Evolutionary conservation across 768 basidiomycete genomes (phyloP).

Genomic region (Rhodosporidiobolus odoratus): DNA sequence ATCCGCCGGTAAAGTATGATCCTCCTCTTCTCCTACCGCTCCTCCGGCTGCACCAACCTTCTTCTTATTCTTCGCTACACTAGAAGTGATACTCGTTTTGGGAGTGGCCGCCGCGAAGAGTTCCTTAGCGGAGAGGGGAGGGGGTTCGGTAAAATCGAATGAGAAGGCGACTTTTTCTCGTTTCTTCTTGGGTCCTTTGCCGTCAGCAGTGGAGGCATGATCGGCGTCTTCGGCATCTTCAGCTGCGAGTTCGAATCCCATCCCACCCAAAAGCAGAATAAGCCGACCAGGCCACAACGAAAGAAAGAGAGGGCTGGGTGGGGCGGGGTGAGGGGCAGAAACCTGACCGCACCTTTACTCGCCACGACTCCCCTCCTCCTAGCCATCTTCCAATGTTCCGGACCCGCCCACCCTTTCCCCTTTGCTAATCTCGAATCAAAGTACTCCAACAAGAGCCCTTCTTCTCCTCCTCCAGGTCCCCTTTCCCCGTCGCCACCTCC

Average conservation of each 20-base stretch:
- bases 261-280: background rate
- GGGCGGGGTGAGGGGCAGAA: too few relatives aligned
- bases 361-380: slow-evolving; percentile 12
- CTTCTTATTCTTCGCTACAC: slow-evolving; percentile 47
- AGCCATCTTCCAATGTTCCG: slow-evolving; percentile 94
- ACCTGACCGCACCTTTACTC: slow-evolving; percentile 28
- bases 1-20: slow-evolving; percentile 83
- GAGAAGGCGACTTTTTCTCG: slow-evolving; percentile 68
- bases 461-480: slow-evolving; percentile 55
- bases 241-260: background rate
- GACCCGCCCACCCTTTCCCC: slow-evolving; percentile 93
- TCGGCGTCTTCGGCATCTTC: background rate
- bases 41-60: too few relatives aligned
- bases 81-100: slow-evolving; percentile 62
- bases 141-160: slow-evolving; percentile 66
- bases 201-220: background rate
- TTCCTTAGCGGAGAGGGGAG: slow-evolving; percentile 62
- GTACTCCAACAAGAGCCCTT: slow-evolving; percentile 69
- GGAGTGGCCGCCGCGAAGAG: slow-evolving; percentile 73
- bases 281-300: background rate
- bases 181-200: slow-evolving; percentile 47
- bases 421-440: slow-evolving; percentile 63
- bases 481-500: slow-evolving; percentile 51
- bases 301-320: too few relatives aligned
- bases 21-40: slow-evolving; percentile 50